Evolutionary conservation across 352 stramenopile species (phyloP), one percentile per base, ranked within the genome.

Genomic region (Phytophthora pistaciae): DNA sequence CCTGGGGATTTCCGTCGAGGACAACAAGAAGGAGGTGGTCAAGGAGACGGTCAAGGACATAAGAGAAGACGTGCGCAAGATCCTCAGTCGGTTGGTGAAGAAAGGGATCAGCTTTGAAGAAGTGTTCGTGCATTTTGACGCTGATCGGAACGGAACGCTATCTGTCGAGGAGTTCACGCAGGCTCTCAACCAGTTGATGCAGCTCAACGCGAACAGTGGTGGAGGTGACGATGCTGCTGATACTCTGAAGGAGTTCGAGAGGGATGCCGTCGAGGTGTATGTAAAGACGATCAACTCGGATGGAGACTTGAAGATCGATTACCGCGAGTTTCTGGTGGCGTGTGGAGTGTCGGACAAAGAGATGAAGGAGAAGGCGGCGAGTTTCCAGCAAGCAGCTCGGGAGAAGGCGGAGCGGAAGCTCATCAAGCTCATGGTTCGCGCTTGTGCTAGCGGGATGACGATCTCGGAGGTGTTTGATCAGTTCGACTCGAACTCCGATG

Each of bases 391-490:
- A 55, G 49, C 36, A 11, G 38, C 42, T 36, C 40, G 66, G 38
- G 62, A 74, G 1, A 69, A 77, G 14, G 72, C 70, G 1, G 80
- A 93, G 57, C 74, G 77, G 66, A 91, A 91, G 52, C 71, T 93
- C 10, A 80, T 91, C 62, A 88, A 93, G 63, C 63, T 93, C 11
- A 60, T 93, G 3, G 61, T 86, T 55, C 80, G 83, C 3, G 86
- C 88, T 8, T 73, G 81, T 49, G 64, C 69, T 7, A 67, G 60
- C 29, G 90, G 87, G 0, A 70, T 95, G 57, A 74, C 56, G 0
- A 64, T 92, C 5, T 72, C 82, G 10, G 76, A 94, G 16, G 74
- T 94, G 5, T 97, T 97, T 46, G 59, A 83, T n/a, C 75, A 96
- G 3, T 94, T 96, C 53, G 89, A 96, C 63, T 59, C 66, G 1